These are phyloP conservation scores for Cinnamomum chago DNA, from an alignment of 164 flowering plant species.

Conservation along the genomic window DNA sequence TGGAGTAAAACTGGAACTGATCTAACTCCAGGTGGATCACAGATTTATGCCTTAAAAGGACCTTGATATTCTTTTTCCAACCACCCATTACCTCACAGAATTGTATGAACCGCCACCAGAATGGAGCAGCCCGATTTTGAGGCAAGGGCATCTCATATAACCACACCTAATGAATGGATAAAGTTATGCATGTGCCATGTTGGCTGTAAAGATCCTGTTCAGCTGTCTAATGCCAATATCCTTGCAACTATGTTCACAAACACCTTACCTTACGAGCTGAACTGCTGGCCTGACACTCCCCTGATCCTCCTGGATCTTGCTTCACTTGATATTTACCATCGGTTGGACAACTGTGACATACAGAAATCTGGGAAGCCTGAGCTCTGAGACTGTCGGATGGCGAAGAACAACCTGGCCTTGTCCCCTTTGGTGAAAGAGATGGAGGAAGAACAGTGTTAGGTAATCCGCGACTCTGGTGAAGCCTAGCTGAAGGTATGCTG, in stretches of 20 bases:
- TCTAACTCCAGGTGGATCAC: too few relatives aligned
- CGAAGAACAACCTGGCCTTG: conserved; percentile 24
- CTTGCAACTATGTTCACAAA: background rate
- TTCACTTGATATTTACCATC: conserved; percentile 6
- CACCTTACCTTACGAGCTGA: conserved; percentile 58
- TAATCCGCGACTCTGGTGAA: conserved; percentile 25
- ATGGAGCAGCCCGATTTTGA: too few relatives aligned
- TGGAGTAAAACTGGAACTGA: too few relatives aligned
- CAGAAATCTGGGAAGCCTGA: background rate
- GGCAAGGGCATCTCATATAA: too few relatives aligned
- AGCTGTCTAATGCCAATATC: too few relatives aligned
- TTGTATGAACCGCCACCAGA: too few relatives aligned
- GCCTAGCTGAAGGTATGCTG: conserved; percentile 41
- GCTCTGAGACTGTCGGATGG: conserved; percentile 34
- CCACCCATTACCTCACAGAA: too few relatives aligned
- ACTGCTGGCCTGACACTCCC: conserved; percentile 25
- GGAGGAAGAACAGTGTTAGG: conserved; percentile 41
- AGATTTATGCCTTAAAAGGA: too few relatives aligned
- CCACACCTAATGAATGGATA: too few relatives aligned
- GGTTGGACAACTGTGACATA: conserved; percentile 10
- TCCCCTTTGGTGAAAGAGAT: conserved; percentile 47
- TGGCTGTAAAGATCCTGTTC: too few relatives aligned
- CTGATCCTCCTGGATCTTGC: conserved; percentile 10
- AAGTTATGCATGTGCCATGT: background rate
- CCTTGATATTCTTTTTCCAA: too few relatives aligned